Base-by-base conservation (phyloP, 2,329 filamentous ascomycete species). In the Epichloe sp. region DNA sequence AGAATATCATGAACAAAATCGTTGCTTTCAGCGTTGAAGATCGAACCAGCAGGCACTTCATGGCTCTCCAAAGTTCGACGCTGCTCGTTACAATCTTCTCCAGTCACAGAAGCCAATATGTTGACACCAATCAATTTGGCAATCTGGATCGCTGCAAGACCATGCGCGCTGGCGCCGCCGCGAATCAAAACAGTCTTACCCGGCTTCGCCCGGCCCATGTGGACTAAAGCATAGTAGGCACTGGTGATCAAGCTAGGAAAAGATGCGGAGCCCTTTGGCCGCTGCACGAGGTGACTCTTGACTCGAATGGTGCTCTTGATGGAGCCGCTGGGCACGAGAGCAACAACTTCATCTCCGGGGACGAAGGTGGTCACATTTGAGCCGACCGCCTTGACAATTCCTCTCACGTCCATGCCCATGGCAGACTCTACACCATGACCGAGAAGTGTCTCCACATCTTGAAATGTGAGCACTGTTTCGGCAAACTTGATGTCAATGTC, bases 131-230 rank as follows among this genome's bases (percentile, higher is more conserved):
- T 54, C 2, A 60, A 51, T 44, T 57, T 61, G 23, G 71, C 70
- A 3, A 77, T 54, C 11, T 66, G 63, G 3, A 77, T 56, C 2
- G 71, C 73, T 10, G 68, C 69, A 38, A 72, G 64, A 1, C 75
- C 74, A 19, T 70, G 62, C 0, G 65, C 63, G 46, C 72, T 70
- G 4, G 70, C 67, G 3, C 67, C 74, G 10, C 65, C 65, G 48
- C 74, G 70, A 17, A 78, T 62, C 4, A 78, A 62, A 4, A 76
- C 63, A 3, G 55, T 65, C 8, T 64, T 58, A 3, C 58, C 57
- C n/a, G 40, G 43, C 6, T 49, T 47, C 17, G 60, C 48, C 38
- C 65, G 60, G 31, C 65, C 67, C n/a, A 64, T 37, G 23, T 62
- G 57, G 3, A 59, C 26, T 6, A 79, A 59, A 2, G 65, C 67